These are phyloP conservation scores for Neurospora sublineolata DNA, from an alignment of 495 filamentous ascomycete genomes.

Conservation along the genomic window DNA sequence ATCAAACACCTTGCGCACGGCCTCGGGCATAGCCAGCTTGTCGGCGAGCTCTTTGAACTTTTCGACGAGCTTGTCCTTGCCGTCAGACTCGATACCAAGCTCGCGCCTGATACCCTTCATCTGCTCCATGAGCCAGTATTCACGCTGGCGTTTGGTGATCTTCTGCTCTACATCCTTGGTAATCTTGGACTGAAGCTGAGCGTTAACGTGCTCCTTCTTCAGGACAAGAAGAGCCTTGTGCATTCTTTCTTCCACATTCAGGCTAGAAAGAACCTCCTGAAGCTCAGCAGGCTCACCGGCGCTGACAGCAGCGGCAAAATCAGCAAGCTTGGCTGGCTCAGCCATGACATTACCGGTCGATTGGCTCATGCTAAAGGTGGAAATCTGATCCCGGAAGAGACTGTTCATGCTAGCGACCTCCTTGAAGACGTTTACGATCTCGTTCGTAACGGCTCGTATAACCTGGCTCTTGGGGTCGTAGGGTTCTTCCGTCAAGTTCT, in stretches of 20 bases:
- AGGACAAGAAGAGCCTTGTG: constrained; percentile 81
- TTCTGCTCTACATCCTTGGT: constrained; percentile 95
- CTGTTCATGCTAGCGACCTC: constrained; percentile 87
- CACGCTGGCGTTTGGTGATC: constrained; percentile 93
- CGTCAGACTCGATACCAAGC: constrained; percentile 90
- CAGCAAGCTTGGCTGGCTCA: constrained; percentile 87
- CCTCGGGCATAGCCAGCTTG: constrained; percentile 93
- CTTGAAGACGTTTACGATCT: constrained; percentile 97
- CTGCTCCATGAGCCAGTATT: constrained; percentile 99
- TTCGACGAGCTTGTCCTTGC: constrained; percentile 95
- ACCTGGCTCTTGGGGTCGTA: constrained; percentile 79
- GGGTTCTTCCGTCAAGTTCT: constrained; percentile 79
- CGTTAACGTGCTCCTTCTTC: constrained; percentile 97
- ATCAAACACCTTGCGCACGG: constrained; percentile 92
- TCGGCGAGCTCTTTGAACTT: constrained; percentile 91
- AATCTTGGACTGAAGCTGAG: constrained; percentile 92
- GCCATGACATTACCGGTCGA: constrained; percentile 88
- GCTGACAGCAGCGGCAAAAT: constrained; percentile 93
- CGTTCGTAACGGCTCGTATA: constrained; percentile 83
- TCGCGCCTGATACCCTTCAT: constrained; percentile 98
- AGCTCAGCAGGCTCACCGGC: constrained; percentile 82
- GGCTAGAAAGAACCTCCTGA: constrained; percentile 80
- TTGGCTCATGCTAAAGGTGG: constrained; percentile 89
- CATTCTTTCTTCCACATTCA: constrained; percentile 82
- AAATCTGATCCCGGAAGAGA: constrained; percentile 96